Evolutionary conservation across 2,329 filamentous ascomycete species (phyloP).

Genomic region (Fusarium solani-melongenae): DNA sequence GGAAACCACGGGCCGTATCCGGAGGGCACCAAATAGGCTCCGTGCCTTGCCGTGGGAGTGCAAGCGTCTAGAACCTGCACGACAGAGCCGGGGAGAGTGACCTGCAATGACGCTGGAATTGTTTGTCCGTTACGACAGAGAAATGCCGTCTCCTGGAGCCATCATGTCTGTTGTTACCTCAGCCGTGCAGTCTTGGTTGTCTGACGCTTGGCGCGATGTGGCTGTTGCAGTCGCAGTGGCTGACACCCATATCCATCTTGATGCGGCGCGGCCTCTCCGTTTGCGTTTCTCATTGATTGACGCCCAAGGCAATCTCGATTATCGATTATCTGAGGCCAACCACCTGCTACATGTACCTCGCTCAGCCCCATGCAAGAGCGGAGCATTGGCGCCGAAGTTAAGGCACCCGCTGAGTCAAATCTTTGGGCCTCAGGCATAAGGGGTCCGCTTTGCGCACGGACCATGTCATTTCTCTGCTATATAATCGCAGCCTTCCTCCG

Average conservation of each 20-base stretch:
- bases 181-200: neutral
- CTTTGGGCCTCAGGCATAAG: neutral
- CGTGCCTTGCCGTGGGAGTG: slow-evolving; percentile 13
- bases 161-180: neutral
- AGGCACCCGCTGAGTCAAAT: neutral
- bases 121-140: neutral
- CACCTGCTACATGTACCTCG: neutral
- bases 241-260: neutral
- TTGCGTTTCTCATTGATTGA: neutral
- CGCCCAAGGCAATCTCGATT: neutral
- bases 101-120: slow-evolving; percentile 2
- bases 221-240: neutral
- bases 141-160: neutral
- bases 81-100: slow-evolving; percentile 2
- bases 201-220: neutral
- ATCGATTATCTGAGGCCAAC: neutral
- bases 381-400: neutral
- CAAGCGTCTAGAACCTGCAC: slow-evolving; percentile 16
- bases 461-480: slow-evolving; percentile 11
- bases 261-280: neutral
- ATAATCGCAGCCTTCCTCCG: slow-evolving; percentile 21
- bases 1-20: slow-evolving; percentile 22
- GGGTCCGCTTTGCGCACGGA: slow-evolving; percentile 6
- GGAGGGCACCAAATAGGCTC: slow-evolving; percentile 21
- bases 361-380: neutral